phyloP scores from a whole-genome alignment of 345 rosid genomes.

The Gossypium ekmanianum region DNA sequence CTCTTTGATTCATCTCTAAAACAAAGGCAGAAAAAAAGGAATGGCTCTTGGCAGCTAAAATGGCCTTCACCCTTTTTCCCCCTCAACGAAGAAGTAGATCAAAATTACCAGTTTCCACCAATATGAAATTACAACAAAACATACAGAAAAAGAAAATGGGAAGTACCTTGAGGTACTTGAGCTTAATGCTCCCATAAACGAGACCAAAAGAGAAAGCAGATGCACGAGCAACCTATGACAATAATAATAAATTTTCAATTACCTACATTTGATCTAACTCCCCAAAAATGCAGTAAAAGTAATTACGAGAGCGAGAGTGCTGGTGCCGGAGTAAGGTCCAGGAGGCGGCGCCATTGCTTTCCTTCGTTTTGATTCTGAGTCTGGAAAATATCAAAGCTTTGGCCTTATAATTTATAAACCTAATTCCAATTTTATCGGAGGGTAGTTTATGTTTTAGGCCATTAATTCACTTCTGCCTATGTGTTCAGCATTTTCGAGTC shows the following conservation, averaged over 20 bases:
- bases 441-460: too few species aligned
- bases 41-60: neutral
- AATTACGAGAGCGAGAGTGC: conserved; percentile 74
- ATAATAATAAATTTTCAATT: neutral
- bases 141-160: neutral
- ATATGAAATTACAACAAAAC: neutral
- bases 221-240: conserved; percentile 74
- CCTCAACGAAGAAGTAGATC: neutral
- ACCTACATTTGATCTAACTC: neutral
- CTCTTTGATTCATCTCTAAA: neutral
- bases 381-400: neutral
- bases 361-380: neutral
- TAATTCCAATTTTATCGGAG: too few species aligned
- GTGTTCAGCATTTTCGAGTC: too few species aligned
- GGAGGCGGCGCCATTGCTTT: conserved; percentile 65
- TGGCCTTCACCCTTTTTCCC: too few species aligned
- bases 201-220: conserved; percentile 73
- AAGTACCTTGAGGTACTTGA: conserved; percentile 73
- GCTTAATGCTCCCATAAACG: conserved; percentile 74
- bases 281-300: neutral
- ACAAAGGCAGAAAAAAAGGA: neutral
- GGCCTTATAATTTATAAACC: too few species aligned
- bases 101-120: neutral
- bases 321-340: conserved; percentile 80
- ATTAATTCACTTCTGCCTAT: too few species aligned